Base-by-base conservation (phyloP, 192 early-diverging fungal species). In the Backusella sp. region DNA sequence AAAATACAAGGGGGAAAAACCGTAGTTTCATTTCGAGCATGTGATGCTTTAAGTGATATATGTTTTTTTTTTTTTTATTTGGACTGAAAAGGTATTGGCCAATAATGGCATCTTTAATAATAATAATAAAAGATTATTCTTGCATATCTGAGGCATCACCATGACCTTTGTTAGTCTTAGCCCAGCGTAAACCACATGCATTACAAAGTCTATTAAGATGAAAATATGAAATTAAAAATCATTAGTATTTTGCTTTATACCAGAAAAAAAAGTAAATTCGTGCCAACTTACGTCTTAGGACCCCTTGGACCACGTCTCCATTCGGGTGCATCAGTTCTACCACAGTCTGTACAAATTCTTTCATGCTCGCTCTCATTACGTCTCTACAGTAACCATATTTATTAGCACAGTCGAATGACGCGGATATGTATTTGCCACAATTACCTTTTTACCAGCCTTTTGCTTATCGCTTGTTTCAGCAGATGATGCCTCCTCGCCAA, bases 261-360 rank as follows among this genome's bases (percentile, higher is more conserved):
- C 26, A 34, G 6, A 37, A 56, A 19, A 32, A 32, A 15, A 19
- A 37, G 21, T 14, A 69, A 12, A 35, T 70, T 28, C 21, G 3
- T 62, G 26, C 23, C 23, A 62, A 26, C 81, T 41, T 78, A 84
- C 82, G 82, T 84, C 30, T 84, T 84, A 53, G 82, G 79, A 6
- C 82, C 82, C 41, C 46, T 74, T 70, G 82, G 82, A 56, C 82
- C 83, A 70, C 74, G 73, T 69, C 82, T 73, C 82, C 84, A 85
- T 79, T 85, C 84, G 1, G 84, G 84, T 21, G 83, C 78, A 73
- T 85, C 83, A 8, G 77, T 79, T 56, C 79, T 84, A 30, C 82
- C 83, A 81, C 84, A 85, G 69, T 84, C 84, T 21, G 80, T 76
- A 73, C 84, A 85, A 11, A 85, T 84, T 66, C 81, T 72, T 72